Evolutionary conservation across 2,329 filamentous ascomycete genomes (phyloP).

Genomic region (Xylariales sp.): DNA sequence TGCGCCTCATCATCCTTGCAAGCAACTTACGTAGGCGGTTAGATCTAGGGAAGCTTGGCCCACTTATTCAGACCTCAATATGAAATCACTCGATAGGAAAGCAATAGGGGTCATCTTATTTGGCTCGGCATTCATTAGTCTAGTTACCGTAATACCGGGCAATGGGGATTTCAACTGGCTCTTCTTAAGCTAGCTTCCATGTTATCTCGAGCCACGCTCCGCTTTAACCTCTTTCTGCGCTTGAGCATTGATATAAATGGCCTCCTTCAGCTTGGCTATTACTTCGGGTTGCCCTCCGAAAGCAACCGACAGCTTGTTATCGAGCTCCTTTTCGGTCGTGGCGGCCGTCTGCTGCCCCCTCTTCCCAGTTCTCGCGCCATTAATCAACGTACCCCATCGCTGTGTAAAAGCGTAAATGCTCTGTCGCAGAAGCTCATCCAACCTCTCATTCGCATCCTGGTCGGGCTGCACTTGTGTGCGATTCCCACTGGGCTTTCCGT

Average conservation of each 20-base stretch:
- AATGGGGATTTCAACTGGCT: not conserved
- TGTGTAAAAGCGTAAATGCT: conserved; percentile 73
- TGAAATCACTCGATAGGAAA: conserved; percentile 1
- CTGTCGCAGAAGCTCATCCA: conserved; percentile 71
- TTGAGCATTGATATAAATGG: conserved; percentile 67
- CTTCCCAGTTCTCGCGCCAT: conserved; percentile 61
- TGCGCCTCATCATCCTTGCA: conserved; percentile 8
- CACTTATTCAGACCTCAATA: conserved; percentile 12
- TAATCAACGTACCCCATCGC: conserved; percentile 65
- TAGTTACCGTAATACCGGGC: not conserved
- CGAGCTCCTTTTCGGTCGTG: conserved; percentile 66
- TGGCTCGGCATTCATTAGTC: not conserved
- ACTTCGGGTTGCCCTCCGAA: conserved; percentile 71
- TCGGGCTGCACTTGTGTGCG: conserved; percentile 41
- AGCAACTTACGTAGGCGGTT: no score
- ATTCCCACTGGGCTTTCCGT: conserved; percentile 34
- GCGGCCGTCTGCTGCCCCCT: conserved; percentile 57
- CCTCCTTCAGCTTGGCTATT: conserved; percentile 69
- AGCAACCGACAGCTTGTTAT: conserved; percentile 65
- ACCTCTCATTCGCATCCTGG: conserved; percentile 72
- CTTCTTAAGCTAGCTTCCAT: not conserved
- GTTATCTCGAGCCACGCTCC: conserved; percentile 44
- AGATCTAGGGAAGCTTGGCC: conserved; percentile 2
- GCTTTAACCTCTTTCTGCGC: conserved; percentile 60
- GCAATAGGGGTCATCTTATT: not conserved